Evolutionary conservation across 164 flowering plant species (phyloP), one percentile per base, ranked within the genome.

Genomic region (Cinnamomum chago): DNA sequence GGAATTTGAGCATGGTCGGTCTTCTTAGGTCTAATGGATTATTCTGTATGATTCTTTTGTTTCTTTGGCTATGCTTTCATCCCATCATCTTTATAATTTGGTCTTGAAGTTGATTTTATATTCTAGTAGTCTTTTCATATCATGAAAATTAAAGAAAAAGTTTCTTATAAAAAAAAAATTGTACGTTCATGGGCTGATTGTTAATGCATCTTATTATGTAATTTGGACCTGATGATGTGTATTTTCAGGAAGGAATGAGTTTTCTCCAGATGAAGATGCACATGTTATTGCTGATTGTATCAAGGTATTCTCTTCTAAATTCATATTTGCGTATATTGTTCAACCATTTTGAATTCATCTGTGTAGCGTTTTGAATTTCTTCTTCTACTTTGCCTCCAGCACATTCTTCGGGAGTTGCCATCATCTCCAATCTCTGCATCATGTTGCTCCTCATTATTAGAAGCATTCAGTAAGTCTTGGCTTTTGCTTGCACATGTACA

Each of bases 361-460:
- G 18, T 18, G 7, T 67, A 1, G 12, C 13, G 27, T 25, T 14
- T 18, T 30, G 9, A 13, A 14, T 20, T 69, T 18, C 73, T 25
- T 65, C 47, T 75, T 50, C 40, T 50, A 11, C 20, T 40, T 30
- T 79, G 22, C 65, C 72, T 81, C 40, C 85, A 95, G 99, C 85
- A 88, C 84, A 83, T 95, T 35, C 83, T 93, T 70, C 92, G 99
- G 52, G 99, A 92, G 85, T 82, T 95, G 80, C 98, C 99, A 71
- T 92, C 98, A 68, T 90, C 93, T 81, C 99, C 99, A 58, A 92
- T 95, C 76, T 97, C 99, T 47, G 96, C 99, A 77, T 87, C 99
- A 73, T 93, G 99, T 84, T 95, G 99, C 84, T 88, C 88, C 72
- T 94, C 97, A 68, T 83, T 95, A 40, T 81, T 95, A 60, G 93